Base-by-base conservation (phyloP, 2,329 filamentous ascomycete genomes). In the Pseudogymnoascus sp. region DNA sequence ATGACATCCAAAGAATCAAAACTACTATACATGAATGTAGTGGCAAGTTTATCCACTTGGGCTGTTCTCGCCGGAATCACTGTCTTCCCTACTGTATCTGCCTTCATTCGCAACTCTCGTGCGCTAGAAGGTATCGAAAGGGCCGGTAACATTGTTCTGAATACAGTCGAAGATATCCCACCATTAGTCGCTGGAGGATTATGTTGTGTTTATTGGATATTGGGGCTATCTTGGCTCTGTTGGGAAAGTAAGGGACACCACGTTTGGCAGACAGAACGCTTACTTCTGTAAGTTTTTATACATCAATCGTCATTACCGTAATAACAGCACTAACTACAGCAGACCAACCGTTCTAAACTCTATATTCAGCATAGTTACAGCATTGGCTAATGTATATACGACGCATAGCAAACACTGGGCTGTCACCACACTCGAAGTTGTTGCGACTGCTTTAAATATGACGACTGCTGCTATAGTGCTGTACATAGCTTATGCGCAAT, bases 1-100 rank as follows among this genome's bases (percentile, higher is more conserved):
- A 37, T 37, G 36, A 37, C 36, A 37, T 37, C 36, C 14, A 37
- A 37, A 37, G 36, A 37, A 37, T 37, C 36, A 37, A 37, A 37
- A 37, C 36, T 37, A 16, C 36, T 37, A 16, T 37, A 37, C 36
- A 37, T 37, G 6, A 71, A 69, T 41, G 69, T 72, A 36, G 62
- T 69, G 36, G 66, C 67, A 3, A 58, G 64, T 18, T 67, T 69
- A 58, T 69, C 67, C 47, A 70, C 67, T 18, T 60, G 62, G 59
- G 64, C 69, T 35, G 63, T 70, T 3, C 63, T 71, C 9, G 70
- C 70, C 1, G 69, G 69, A 28, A 70, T 70, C 61, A 58, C 71
- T 1, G 66, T 70, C 43, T 67, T 70, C 62, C 70, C 70, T 0
- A 67, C 67, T 2, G 69, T 69, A 14, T 72, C 69, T 64, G 69